These are phyloP conservation scores for Fremontodendron californicum DNA, from an alignment of 345 rosid genomes.

Conservation along the genomic window DNA sequence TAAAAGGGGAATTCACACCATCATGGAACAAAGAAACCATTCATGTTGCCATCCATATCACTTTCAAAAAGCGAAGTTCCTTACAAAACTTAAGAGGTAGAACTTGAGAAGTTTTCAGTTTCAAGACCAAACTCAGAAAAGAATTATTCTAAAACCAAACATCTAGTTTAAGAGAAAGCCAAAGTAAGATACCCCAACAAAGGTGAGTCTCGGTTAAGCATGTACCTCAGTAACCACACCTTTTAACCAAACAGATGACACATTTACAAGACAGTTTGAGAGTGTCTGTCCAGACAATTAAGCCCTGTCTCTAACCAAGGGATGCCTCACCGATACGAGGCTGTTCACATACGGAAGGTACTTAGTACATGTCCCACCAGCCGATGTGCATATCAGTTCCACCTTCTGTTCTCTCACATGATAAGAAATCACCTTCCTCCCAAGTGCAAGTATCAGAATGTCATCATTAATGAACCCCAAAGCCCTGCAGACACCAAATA, in stretches of 20 bases:
- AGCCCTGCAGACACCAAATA: not conserved
- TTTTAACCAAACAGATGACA: not conserved
- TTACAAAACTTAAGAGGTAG: not conserved
- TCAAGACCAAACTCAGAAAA: not conserved
- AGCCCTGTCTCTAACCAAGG: not conserved
- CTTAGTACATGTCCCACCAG: not conserved
- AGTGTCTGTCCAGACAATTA: not conserved
- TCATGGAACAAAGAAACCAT: not conserved
- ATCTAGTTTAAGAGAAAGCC: not conserved
- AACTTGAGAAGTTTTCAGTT: not conserved
- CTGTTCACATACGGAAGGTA: not conserved
- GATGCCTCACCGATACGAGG: not conserved
- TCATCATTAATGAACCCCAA: not conserved
- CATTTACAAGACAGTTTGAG: not conserved
- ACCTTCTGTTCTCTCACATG: not conserved
- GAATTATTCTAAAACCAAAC: not conserved
- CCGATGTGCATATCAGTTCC: not conserved
- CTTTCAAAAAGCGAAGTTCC: not conserved
- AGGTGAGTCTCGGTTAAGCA: not conserved
- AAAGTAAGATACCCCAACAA: not conserved
- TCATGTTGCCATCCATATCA: not conserved
- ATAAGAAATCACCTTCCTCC: not conserved
- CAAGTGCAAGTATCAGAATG: slow-evolving; percentile 4
- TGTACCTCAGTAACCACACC: not conserved
- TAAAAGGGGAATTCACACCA: not conserved